These are phyloP conservation scores for Lanmaoa pseudosensibilis DNA, from an alignment of 768 basidiomycete species.

Conservation along the genomic window DNA sequence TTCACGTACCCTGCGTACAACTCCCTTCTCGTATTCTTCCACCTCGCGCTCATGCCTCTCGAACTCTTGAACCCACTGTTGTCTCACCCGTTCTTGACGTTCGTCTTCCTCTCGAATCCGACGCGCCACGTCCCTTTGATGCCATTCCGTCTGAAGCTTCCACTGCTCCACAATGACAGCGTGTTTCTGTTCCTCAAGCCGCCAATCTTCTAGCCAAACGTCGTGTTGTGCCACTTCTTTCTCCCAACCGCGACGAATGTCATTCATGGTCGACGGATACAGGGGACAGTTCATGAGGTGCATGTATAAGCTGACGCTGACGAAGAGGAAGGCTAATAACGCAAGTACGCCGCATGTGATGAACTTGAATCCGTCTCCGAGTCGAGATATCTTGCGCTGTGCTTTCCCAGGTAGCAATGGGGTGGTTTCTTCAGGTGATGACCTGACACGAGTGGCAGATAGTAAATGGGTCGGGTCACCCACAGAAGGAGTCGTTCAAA, in stretches of 20 bases:
- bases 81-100: conserved; percentile 6
- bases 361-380: neutral
- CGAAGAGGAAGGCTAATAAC: neutral
- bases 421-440: conserved; percentile 2
- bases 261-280: conserved; percentile 9
- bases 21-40: conserved; percentile 1
- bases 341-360: neutral
- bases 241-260: conserved; percentile 13
- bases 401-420: conserved; percentile 11
- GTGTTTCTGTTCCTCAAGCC: conserved; percentile 6
- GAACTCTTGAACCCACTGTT: conserved; percentile 6
- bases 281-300: conserved; percentile 12
- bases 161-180: neutral
- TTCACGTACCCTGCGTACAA: neutral
- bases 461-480: neutral
- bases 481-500: too few species aligned
- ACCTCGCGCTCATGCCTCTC: neutral
- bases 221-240: neutral
- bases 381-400: neutral
- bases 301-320: neutral
- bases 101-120: conserved; percentile 4
- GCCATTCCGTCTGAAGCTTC: conserved; percentile 12
- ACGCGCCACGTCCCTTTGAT: conserved; percentile 10
- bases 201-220: conserved; percentile 4
- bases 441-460: neutral